These are phyloP conservation scores for Monosporascus ibericus DNA, from an alignment of 2,329 filamentous ascomycete species.

Conservation along the genomic window DNA sequence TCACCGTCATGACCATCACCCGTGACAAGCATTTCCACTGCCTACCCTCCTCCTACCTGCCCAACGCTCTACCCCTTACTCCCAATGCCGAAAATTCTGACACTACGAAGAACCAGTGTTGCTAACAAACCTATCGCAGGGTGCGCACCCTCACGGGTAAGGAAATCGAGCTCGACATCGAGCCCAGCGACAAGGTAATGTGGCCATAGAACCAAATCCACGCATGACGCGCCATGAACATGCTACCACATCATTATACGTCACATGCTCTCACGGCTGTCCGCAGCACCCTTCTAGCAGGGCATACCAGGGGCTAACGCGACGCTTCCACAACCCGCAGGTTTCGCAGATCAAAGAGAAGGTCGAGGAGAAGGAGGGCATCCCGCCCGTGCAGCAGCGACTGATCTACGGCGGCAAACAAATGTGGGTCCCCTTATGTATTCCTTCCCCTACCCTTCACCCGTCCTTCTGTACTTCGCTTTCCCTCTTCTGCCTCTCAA, in stretches of 20 bases:
- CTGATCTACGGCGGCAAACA: conserved; percentile 97
- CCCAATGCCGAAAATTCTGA: too few species aligned
- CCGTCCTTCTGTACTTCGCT: not conserved
- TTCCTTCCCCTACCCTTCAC: not conserved
- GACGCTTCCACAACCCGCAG: conserved; percentile 37
- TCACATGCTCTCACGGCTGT: not conserved
- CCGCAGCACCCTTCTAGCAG: not conserved
- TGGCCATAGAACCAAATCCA: too few species aligned
- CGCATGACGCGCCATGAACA: not conserved
- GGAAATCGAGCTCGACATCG: conserved; percentile 97
- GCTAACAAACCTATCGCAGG: conserved; percentile 40
- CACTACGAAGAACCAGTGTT: too few species aligned
- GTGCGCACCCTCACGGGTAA: conserved; percentile 97
- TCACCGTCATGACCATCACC: too few species aligned
- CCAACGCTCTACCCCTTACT: too few species aligned
- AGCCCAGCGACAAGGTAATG: conserved; percentile 81
- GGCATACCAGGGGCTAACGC: not conserved
- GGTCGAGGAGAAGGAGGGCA: conserved; percentile 98
- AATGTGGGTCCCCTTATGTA: conserved; percentile 56
- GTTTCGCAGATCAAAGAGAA: conserved; percentile 97
- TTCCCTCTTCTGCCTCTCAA: not conserved
- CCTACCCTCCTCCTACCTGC: too few species aligned
- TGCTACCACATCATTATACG: not conserved
- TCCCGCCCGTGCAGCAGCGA: conserved; percentile 92
- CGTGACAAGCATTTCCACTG: too few species aligned